A percentile compares a stretch with the other conserved stretches of the same genome.
Evolutionary conservation across 768 basidiomycete species (phyloP).

Genomic region (Lentinus tigrinus): DNA sequence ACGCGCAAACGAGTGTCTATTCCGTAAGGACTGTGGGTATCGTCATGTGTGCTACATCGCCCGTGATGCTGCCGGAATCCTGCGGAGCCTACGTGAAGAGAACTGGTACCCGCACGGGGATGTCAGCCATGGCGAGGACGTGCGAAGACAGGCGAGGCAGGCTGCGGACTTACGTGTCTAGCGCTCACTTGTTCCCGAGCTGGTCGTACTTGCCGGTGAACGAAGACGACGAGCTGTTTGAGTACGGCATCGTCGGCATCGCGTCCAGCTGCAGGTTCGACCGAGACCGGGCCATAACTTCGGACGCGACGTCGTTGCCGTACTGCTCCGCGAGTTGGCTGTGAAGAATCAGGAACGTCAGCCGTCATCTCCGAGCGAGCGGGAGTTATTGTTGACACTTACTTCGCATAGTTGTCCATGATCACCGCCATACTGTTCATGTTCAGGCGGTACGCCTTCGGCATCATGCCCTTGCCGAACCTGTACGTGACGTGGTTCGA

Average conservation of each 20-base stretch:
- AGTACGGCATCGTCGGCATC: constrained; percentile 30
- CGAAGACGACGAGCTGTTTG: constrained; percentile 13
- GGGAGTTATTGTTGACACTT: constrained; percentile 22
- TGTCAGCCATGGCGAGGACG: neutral
- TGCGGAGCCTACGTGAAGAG: neutral
- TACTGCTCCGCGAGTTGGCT: constrained; percentile 78
- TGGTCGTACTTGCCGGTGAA: constrained; percentile 24
- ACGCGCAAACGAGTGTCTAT: constrained; percentile 14
- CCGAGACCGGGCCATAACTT: constrained; percentile 56
- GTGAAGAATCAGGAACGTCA: neutral
- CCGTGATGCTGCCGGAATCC: neutral
- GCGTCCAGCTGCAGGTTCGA: constrained; percentile 45
- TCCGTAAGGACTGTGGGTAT: constrained; percentile 18
- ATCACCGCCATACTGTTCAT: constrained; percentile 76
- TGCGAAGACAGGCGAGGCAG: neutral
- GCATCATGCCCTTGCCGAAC: constrained; percentile 88
- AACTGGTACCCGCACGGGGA: neutral
- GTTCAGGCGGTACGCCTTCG: constrained; percentile 77
- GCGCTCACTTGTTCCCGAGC: constrained; percentile 8
- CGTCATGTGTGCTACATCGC: constrained; percentile 13
- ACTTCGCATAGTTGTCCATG: constrained; percentile 85
- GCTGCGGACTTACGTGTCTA: neutral
- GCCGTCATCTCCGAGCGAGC: too few relatives aligned
- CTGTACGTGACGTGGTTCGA: constrained; percentile 85
- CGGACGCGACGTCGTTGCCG: constrained; percentile 60